Conservation (phyloP, 331 rosid species). For the Acacia pycnantha region DNA sequence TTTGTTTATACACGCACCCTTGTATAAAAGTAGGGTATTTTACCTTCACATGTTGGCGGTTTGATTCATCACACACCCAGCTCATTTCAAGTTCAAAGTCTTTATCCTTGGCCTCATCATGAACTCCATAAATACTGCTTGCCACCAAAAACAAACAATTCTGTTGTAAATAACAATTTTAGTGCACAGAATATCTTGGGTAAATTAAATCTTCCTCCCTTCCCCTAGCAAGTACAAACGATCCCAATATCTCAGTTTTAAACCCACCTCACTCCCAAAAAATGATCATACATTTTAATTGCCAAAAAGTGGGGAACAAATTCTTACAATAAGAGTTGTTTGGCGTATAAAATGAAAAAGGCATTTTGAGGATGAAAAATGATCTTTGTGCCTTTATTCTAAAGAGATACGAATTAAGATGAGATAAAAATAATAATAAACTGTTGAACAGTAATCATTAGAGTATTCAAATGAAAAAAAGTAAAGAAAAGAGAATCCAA, state of each 20-base stretch:
- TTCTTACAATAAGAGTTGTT: background rate
- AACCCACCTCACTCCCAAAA: background rate
- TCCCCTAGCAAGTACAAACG: background rate
- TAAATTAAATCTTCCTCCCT: background rate
- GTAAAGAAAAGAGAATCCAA: background rate
- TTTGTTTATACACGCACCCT: background rate
- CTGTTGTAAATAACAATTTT: background rate
- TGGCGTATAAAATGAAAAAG: background rate
- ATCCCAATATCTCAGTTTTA: background rate
- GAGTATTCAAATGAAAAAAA: background rate
- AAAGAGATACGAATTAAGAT: background rate
- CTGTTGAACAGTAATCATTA: background rate
- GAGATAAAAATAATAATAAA: background rate
- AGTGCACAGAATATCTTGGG: background rate
- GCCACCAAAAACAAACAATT: conserved; percentile 2
- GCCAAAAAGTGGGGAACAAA: background rate
- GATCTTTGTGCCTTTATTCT: background rate
- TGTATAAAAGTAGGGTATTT: background rate
- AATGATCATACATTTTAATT: background rate
- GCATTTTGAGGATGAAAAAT: background rate
- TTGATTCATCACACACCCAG: conserved; percentile 98
- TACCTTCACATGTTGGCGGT: conserved; percentile 92
- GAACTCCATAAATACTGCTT: conserved; percentile 88
- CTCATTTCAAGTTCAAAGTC: conserved; percentile 95
- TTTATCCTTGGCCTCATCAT: conserved; percentile 97